These are phyloP conservation scores for Aspergillus hiratsukae DNA, from an alignment of 2,329 filamentous ascomycete genomes.

Conservation along the genomic window DNA sequence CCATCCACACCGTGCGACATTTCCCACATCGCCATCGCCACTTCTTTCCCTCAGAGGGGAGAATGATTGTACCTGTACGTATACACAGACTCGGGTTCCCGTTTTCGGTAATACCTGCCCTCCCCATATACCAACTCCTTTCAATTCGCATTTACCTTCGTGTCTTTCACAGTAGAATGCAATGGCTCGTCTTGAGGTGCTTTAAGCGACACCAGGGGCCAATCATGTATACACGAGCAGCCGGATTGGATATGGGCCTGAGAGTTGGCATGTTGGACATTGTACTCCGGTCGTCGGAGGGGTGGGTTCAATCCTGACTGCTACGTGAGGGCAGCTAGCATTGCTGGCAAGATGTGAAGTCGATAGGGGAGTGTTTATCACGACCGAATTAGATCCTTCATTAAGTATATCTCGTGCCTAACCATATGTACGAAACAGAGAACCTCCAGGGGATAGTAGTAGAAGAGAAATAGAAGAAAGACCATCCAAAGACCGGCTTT, in stretches of 20 bases:
- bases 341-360: background rate
- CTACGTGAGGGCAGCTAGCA: background rate
- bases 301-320: background rate
- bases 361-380: background rate
- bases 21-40: background rate
- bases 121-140: too few relatives aligned
- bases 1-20: background rate
- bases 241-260: background rate
- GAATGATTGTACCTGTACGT: background rate
- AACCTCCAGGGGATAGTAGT: background rate
- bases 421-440: background rate
- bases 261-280: background rate
- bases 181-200: background rate
- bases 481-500: constrained; percentile 8
- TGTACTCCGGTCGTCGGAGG: background rate
- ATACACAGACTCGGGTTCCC: background rate
- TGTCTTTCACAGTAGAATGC: background rate
- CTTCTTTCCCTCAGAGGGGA: background rate
- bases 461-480: background rate
- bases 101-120: background rate
- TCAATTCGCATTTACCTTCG: background rate
- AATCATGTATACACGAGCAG: background rate
- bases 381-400: background rate
- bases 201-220: background rate
- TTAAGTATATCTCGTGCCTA: background rate